Evolutionary conservation across 768 basidiomycete genomes (phyloP).

Genomic region (Hydnum rufescens): DNA sequence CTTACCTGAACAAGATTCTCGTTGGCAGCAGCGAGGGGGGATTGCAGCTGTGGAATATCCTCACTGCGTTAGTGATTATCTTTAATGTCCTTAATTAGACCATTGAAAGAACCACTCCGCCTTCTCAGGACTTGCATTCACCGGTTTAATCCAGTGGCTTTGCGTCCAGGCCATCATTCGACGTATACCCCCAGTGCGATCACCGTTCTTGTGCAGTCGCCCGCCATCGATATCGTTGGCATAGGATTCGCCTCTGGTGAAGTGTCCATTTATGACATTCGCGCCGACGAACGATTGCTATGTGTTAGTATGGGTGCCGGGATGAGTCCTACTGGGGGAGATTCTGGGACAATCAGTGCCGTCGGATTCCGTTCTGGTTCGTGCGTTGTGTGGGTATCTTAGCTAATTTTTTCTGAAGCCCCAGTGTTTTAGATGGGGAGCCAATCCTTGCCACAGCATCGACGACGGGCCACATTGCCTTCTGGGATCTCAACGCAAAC

Average conservation of each 20-base stretch:
- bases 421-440: constrained; percentile 43
- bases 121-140: constrained; percentile 59
- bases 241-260: constrained; percentile 78
- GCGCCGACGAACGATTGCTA: constrained; percentile 76
- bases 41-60: constrained; percentile 88
- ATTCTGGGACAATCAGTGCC: constrained; percentile 56
- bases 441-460: constrained; percentile 78
- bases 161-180: constrained; percentile 20
- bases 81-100: neutral
- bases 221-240: constrained; percentile 92
- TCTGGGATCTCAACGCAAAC: constrained; percentile 80
- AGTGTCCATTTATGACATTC: constrained; percentile 74
- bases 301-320: constrained; percentile 46
- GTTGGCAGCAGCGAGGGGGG: constrained; percentile 63
- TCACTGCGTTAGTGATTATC: constrained; percentile 38
- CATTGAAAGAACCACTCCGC: no score
- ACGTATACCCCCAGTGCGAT: constrained; percentile 27
- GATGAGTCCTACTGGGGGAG: constrained; percentile 14
- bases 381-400: constrained; percentile 12
- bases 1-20: constrained; percentile 90
- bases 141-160: constrained; percentile 37
- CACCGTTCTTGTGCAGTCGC: constrained; percentile 71
- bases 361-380: constrained; percentile 75
- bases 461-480: constrained; percentile 67
- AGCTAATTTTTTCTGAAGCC: neutral